These are phyloP conservation scores for Mercurialis annua DNA, from an alignment of 345 rosid species.

Conservation along the genomic window DNA sequence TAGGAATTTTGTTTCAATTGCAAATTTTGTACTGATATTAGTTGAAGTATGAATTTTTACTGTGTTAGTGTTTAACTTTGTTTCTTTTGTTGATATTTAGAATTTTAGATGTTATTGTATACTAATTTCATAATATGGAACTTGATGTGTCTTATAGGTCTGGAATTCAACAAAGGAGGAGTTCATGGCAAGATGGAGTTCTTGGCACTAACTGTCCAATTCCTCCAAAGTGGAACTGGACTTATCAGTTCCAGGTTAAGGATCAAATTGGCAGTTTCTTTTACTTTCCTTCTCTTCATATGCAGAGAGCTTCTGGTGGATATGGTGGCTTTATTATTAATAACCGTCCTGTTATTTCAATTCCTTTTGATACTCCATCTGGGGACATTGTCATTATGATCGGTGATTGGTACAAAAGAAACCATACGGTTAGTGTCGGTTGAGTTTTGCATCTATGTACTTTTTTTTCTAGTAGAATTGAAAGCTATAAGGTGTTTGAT, in stretches of 20 bases:
- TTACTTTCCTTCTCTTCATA: conserved; percentile 94
- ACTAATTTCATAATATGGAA: neutral
- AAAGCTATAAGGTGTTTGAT: conserved; percentile 1
- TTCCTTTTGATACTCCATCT: conserved; percentile 77
- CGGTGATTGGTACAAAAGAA: conserved; percentile 94
- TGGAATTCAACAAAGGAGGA: conserved; percentile 91
- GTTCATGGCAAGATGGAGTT: conserved; percentile 99
- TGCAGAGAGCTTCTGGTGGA: conserved; percentile 96
- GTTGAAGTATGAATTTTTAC: neutral
- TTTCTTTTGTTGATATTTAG: neutral
- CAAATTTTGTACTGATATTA: conserved; percentile 1
- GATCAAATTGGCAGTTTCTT: conserved; percentile 98
- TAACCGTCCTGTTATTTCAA: conserved; percentile 68
- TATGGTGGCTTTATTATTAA: conserved; percentile 80
- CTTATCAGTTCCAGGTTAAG: conserved; percentile 97
- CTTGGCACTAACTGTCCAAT: conserved; percentile 95
- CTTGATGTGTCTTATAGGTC: conserved; percentile 42
- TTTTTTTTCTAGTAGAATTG: neutral
- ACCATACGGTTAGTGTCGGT: conserved; percentile 75
- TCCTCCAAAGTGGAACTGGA: conserved; percentile 99
- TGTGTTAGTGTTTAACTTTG: neutral
- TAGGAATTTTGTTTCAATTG: conserved; percentile 26
- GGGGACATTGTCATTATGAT: conserved; percentile 74
- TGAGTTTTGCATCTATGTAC: neutral
- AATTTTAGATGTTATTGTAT: neutral